phyloP scores from a whole-genome alignment of 2,329 filamentous ascomycete species.

The Phaeophleospora eucalypticola region DNA sequence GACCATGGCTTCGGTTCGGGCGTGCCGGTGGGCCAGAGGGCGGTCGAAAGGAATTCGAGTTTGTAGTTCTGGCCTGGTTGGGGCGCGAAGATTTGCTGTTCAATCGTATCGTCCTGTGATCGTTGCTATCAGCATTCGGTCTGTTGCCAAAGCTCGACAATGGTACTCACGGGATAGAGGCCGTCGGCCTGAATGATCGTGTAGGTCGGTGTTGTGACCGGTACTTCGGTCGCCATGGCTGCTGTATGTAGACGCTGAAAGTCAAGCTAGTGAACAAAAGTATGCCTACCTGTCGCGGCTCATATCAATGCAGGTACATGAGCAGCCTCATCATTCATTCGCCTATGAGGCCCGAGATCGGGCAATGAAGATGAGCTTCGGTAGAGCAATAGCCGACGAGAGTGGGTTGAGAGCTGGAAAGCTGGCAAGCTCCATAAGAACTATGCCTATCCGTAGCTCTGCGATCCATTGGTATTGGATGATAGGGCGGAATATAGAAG shows the following conservation, averaged over 20 bases:
- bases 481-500: too few relatives aligned
- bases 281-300: not conserved
- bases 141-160: not conserved
- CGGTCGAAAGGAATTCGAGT: constrained; percentile 23
- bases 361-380: constrained; percentile 6
- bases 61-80: constrained; percentile 23
- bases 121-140: not conserved
- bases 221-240: not conserved
- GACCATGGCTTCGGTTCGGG: constrained; percentile 27
- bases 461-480: too few relatives aligned
- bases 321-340: constrained; percentile 2
- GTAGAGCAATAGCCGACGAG: constrained; percentile 3
- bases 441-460: too few relatives aligned
- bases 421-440: too few relatives aligned
- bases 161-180: constrained; percentile 20
- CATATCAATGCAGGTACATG: constrained; percentile 5
- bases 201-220: constrained; percentile 21
- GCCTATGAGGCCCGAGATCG: constrained; percentile 13
- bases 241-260: not conserved
- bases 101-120: constrained; percentile 21
- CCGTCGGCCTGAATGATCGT: constrained; percentile 32
- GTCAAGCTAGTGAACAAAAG: not conserved
- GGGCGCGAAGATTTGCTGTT: constrained; percentile 28
- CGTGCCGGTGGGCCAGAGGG: constrained; percentile 23
- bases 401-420: too few relatives aligned